These are phyloP conservation scores for Pyrenula aspistea DNA, from an alignment of 495 filamentous ascomycete genomes.

Conservation along the genomic window DNA sequence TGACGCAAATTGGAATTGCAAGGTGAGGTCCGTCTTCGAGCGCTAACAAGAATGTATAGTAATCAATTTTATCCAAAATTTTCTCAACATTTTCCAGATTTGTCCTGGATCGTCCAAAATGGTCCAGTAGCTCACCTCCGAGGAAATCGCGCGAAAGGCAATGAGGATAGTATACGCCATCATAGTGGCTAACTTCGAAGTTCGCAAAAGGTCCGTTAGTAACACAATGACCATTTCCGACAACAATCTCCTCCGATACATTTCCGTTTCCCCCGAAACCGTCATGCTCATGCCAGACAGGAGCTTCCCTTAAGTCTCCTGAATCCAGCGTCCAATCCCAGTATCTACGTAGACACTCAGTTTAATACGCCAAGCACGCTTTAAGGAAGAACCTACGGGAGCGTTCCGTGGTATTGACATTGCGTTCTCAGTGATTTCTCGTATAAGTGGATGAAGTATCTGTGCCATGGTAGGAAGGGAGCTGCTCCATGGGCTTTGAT, in stretches of 20 bases:
- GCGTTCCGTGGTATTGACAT: background rate
- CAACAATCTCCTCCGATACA: background rate
- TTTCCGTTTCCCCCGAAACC: background rate
- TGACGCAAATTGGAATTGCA: background rate
- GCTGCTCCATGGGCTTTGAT: background rate
- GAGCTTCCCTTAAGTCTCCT: background rate
- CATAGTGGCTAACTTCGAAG: background rate
- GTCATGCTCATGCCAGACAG: background rate
- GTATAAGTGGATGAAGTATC: background rate
- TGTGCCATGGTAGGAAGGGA: background rate
- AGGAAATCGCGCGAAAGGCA: background rate
- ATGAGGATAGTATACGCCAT: background rate
- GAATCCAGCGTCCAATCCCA: background rate
- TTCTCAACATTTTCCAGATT: background rate
- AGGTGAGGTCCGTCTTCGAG: background rate
- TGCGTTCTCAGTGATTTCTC: background rate
- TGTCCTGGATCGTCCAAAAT: background rate
- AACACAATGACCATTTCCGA: background rate
- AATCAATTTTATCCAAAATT: background rate
- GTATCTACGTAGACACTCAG: background rate
- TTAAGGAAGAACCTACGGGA: no score
- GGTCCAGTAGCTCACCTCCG: background rate
- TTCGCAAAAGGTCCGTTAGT: background rate
- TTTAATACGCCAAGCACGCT: no score
- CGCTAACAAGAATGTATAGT: background rate